Percentiles rank a stretch among this genome's conserved stretches.
Evolutionary conservation across 1,284 basidiomycete species (phyloP).

Genomic region (Phenoliferia sp.): DNA sequence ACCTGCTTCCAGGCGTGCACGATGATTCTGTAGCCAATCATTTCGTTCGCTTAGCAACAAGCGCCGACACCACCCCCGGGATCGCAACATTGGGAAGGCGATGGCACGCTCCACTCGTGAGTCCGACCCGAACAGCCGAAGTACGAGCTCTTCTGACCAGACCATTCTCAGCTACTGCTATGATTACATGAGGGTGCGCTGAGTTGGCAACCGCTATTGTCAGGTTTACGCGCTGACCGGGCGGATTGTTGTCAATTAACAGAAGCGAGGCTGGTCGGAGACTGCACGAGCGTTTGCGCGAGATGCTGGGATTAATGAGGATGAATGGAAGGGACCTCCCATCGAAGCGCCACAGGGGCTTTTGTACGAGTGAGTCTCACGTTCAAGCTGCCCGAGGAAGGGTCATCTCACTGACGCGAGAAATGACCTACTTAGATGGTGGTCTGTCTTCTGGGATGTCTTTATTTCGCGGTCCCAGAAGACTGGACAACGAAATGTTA

Average conservation of each 20-base stretch:
- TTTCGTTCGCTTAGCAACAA: too few relatives aligned
- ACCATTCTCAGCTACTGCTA: conserved; percentile 33
- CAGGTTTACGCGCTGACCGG: not conserved
- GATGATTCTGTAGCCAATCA: too few relatives aligned
- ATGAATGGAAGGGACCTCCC: conserved; percentile 34
- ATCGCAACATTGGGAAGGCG: conserved; percentile 25
- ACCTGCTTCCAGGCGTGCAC: too few relatives aligned
- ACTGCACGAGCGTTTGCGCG: conserved; percentile 23
- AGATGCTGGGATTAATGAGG: conserved; percentile 32
- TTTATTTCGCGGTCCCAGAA: conserved; percentile 42
- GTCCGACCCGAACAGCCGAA: not conserved
- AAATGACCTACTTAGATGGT: conserved; percentile 37
- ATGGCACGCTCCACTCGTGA: conserved; percentile 30
- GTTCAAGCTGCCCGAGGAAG: not conserved
- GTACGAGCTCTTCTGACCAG: not conserved
- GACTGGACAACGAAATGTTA: conserved; percentile 40
- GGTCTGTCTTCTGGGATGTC: conserved; percentile 47
- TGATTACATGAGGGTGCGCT: conserved; percentile 29
- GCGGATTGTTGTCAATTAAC: not conserved
- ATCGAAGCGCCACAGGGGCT: conserved; percentile 44
- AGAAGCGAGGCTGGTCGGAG: conserved; percentile 33
- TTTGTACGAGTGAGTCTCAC: conserved; percentile 43
- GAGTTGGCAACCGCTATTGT: not conserved
- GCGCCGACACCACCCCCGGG: conserved; percentile 3
- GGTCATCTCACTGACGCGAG: too few relatives aligned